Evolutionary conservation across 1,284 basidiomycete genomes (phyloP), one percentile per base, ranked within the genome.

Genomic region (Fomitopsis betulina): DNA sequence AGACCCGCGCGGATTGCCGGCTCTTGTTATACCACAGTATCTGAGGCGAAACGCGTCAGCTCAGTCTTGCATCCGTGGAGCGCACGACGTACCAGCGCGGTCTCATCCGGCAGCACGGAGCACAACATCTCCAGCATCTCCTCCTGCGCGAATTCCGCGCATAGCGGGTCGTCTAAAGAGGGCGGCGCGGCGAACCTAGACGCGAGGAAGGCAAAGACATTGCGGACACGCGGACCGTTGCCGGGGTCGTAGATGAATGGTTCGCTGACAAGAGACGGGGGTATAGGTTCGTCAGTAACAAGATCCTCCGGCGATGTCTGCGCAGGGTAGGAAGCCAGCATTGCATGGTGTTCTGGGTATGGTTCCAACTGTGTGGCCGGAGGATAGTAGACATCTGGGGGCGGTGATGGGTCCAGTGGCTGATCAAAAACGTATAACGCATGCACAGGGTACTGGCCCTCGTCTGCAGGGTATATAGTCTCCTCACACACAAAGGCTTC

Each of bases 11-110:
- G 5, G 75, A 79, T 5, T 76, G 68, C 2, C 89, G 80, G 67
- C 86, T 89, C 72, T 89, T 90, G 75, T 92, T 92, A 66, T 91
- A 91, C 87, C 89, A 91, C 23, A 91, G 63, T n/a, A 89, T 85
- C 89, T 91, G 59, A 5, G 10, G 13, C 21, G 23, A 5, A 21
- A 21, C 38, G 21, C 17, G 39, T 12, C n/a, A 35, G 54, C 35
- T 19, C 30, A 23, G 17, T 23, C 33, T 19, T n/a, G 8, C 35
- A 38, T 17, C 32, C 63, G 5, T 39, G 55, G 51, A 38, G 27
- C 47, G 35, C 27, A 51, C 30, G 15, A 61, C 84, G 52, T 64
- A 91, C 90, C 64, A 86, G 67, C 0, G 89, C 87, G 9, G 78
- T 80, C 62, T 92, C 89, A 61, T 85, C 81, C 0, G 90, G 87